These are phyloP conservation scores for Cupressus sempervirens DNA, from an alignment of 75 land plant species.

Conservation along the genomic window DNA sequence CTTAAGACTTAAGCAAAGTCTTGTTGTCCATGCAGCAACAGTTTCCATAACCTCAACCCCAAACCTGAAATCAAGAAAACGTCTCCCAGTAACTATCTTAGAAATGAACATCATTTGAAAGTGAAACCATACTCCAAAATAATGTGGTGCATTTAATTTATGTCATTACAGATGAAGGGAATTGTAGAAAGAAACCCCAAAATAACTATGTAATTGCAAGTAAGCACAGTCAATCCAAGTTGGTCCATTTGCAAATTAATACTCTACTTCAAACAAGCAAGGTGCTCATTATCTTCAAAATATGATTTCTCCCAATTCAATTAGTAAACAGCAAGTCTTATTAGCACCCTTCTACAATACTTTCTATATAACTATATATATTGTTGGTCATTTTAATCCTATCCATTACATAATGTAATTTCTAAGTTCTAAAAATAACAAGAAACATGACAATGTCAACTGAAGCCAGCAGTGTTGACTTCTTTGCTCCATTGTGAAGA, in stretches of 20 bases:
- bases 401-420: not conserved
- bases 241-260: not conserved
- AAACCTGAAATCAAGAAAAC: constrained; percentile 53
- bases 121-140: not conserved
- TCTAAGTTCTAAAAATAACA: not conserved
- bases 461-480: not conserved
- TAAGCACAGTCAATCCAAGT: not conserved
- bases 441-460: not conserved
- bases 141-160: not conserved
- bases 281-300: too few relatives aligned
- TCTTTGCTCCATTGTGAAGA: not conserved
- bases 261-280: not conserved
- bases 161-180: not conserved
- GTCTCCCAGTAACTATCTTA: not conserved
- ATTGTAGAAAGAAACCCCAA: not conserved
- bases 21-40: constrained; percentile 80
- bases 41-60: constrained; percentile 91
- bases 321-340: not conserved
- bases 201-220: not conserved
- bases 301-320: too few relatives aligned
- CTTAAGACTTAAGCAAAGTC: constrained; percentile 52
- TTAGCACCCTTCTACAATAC: not conserved
- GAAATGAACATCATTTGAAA: not conserved
- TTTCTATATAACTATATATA: not conserved
- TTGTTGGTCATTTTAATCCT: not conserved